Evolutionary conservation across 2,329 filamentous ascomycete genomes (phyloP), one percentile per base, ranked within the genome.

Genomic region (Paraphoma chrysanthemicola): DNA sequence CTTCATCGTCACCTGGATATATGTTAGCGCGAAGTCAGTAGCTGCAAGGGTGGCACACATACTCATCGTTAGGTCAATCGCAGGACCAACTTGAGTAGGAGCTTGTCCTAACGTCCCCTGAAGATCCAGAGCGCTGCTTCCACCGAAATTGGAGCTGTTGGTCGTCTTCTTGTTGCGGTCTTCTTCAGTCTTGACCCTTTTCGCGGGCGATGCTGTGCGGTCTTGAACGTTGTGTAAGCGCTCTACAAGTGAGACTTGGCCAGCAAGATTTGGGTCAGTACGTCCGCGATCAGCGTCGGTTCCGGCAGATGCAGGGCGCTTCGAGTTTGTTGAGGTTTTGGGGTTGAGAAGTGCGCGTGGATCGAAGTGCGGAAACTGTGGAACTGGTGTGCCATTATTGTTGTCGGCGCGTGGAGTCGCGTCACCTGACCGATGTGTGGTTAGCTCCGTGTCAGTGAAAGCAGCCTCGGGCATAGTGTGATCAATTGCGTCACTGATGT

Each of bases 201-300:
- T 77, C 2, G 69, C 62, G 49, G 90, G 86, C 70, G 74, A 82
- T 60, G 70, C 80, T 66, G 81, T 80, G 28, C 93, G 89, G 49
- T 89, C 84, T 63, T 91, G 85, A 12, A 96, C 85, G 63, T 89
- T 88, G 72, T 93, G 91, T 72, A 93, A 82, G 31, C 87, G 85
- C 74, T 96, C 91, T 44, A 96, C 86, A 79, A 93, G 86, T 53
- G 79, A 78, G 9, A 83, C 82, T 63, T 86, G 83, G 28, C 86
- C 85, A 14, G 52, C 39, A 30, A 55, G 63, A 16, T 58, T 57
- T 11, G 58, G 51, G 7, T 70, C 66, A 4, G 66, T 60, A 41
- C 65, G 60, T 46, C 69, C 70, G 23, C 68, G 63, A 23, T 72
- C 67, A 17, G 43, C 30, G 6, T 65, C 65, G 23, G 50, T 54